phyloP scores from a whole-genome alignment of 306 rosid species.

The Dryas alaskensis region DNA sequence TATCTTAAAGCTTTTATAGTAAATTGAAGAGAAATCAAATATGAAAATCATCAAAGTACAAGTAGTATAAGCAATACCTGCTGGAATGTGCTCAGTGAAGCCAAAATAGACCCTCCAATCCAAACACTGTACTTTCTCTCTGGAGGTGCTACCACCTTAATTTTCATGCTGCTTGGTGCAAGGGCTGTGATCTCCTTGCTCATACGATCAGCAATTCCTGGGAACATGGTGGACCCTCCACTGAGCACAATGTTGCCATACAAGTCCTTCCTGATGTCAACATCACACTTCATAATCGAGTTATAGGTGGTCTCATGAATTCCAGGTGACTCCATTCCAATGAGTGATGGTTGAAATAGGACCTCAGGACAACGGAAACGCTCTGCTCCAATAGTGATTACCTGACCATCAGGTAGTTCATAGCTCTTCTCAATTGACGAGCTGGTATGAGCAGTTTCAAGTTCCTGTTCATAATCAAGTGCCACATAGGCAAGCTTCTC shows the following conservation, averaged over 20 bases:
- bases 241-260: conserved; percentile 43
- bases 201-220: conserved; percentile 43
- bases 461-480: conserved; percentile 44
- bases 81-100: conserved; percentile 48
- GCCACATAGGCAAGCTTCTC: conserved; percentile 49
- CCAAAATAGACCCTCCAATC: conserved; percentile 46
- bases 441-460: conserved; percentile 38
- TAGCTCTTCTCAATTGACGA: conserved; percentile 43
- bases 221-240: conserved; percentile 50
- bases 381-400: conserved; percentile 44
- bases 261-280: conserved; percentile 42
- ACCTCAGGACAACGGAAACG: conserved; percentile 47
- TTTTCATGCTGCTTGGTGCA: conserved; percentile 44
- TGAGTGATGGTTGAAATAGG: conserved; percentile 42
- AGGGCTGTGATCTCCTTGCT: conserved; percentile 49
- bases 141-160: conserved; percentile 42
- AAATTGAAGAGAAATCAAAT: neutral
- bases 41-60: neutral
- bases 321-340: conserved; percentile 45
- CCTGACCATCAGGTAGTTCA: conserved; percentile 43
- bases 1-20: neutral
- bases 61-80: conserved; percentile 26
- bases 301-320: conserved; percentile 43
- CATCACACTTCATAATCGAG: conserved; percentile 44
- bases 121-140: conserved; percentile 47